Percentiles rank a stretch among this genome's conserved stretches.
These are phyloP conservation scores for Kokia cookei DNA, from an alignment of 441 rosid genomes.

Conservation along the genomic window DNA sequence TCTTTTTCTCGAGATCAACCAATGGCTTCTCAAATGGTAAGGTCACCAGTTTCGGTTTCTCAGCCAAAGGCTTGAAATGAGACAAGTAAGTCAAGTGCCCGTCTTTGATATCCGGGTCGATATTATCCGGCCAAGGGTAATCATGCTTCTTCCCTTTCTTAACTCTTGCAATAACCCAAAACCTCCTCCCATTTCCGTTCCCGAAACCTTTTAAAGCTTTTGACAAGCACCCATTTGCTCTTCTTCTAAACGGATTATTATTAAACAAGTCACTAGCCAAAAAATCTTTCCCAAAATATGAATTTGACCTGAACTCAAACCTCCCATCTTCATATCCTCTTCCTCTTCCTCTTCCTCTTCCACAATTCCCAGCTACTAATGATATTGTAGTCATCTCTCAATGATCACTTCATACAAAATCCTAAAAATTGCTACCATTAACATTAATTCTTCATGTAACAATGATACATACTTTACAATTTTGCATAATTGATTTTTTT, in stretches of 20 bases:
- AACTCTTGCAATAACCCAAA: constrained; percentile 10
- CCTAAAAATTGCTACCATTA: not conserved
- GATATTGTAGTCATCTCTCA: constrained; percentile 24
- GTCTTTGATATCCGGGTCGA: constrained; percentile 15
- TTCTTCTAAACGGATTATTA: constrained; percentile 9
- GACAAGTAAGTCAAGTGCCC: constrained; percentile 76
- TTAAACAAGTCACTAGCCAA: constrained; percentile 12
- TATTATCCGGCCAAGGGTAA: constrained; percentile 25
- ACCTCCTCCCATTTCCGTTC: constrained; percentile 4
- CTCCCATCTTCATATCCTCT: constrained; percentile 8
- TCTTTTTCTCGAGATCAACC: constrained; percentile 69
- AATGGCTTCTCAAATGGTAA: constrained; percentile 90
- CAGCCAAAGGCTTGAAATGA: constrained; percentile 68
- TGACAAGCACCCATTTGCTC: constrained; percentile 7
- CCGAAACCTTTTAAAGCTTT: constrained; percentile 8
- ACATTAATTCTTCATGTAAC: not conserved
- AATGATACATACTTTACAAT: constrained; percentile 1
- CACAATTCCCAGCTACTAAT: constrained; percentile 22
- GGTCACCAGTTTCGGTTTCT: constrained; percentile 71
- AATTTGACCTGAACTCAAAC: constrained; percentile 15
- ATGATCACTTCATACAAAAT: not conserved
- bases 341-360: constrained; percentile 2
- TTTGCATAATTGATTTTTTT: not conserved
- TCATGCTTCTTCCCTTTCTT: constrained; percentile 28
- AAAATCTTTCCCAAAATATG: constrained; percentile 14